Base-by-base conservation (phyloP, 371 early-diverging fungal genomes). In the Fennellomyces sp. region DNA sequence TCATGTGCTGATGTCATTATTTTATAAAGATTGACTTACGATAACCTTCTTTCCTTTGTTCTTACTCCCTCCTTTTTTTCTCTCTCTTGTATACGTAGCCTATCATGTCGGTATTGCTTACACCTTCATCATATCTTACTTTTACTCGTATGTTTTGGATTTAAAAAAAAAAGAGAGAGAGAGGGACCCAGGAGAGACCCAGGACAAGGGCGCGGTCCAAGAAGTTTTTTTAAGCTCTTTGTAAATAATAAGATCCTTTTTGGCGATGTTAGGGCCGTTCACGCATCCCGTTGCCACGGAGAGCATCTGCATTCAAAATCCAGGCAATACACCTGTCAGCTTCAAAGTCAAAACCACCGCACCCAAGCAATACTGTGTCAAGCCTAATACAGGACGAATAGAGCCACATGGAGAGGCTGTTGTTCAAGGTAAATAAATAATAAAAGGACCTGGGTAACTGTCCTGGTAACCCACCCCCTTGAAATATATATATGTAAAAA, bases 321-420 rank as follows among this genome's bases (percentile, higher is more conserved):
- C 78, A 27, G 71, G 78, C 61, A 75, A 78, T 48, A 68, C 75
- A 19, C 73, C 87, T 8, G 66, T 89, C 45, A 89, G 88, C 30
- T 97, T 92, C 80, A 95, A 97, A 70, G 88, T 97, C 64, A 94
- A 95, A 65, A 97, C 97, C 2, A 97, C 97, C 0, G 93, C 94
- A 1, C 97, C 97, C 21, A 93, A 92, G 72, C 85, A 91, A 52
- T 97, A 94, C 71, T 92, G 91, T 68, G 92, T 96, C 36, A 87
- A 92, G 30, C 96, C 97, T 26, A 96, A 95, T 72, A 82, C 90
- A 17, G 95, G 94, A 13, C 70, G 83, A 36, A 81, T 96, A 54
- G 78, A 75, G 15, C 84, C 94, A 2, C 69, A 84, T n/a, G 66
- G 67, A 2, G 42, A 79, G 1, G 60, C 84, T 19, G 84, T 87